Percentiles rank a stretch among this genome's conserved stretches.
Conservation (phyloP, 257 asterid genomes). For the Catharanthus roseus region DNA sequence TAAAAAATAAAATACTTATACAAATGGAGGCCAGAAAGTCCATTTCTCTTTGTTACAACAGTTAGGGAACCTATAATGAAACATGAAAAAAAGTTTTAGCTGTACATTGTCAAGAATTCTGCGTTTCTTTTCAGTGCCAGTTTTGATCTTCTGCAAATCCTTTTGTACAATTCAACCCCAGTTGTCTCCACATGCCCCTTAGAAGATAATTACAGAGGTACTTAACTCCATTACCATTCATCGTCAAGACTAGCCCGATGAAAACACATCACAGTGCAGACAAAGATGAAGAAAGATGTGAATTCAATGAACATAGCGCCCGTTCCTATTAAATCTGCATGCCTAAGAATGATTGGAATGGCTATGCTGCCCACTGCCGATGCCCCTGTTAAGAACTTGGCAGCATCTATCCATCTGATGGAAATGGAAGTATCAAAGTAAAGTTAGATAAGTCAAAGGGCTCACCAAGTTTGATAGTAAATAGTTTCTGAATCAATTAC, state of each 20-base stretch:
- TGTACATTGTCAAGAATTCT: conserved; percentile 5
- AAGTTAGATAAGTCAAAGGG: not conserved
- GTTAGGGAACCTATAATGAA: not conserved
- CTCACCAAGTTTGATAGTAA: not conserved
- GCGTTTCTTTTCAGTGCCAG: not conserved
- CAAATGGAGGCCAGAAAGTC: no score
- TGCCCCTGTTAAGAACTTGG: conserved; percentile 93
- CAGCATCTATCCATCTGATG: conserved; percentile 85
- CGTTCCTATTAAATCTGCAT: conserved; percentile 70
- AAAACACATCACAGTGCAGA: conserved; percentile 86
- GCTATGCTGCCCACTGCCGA: conserved; percentile 96
- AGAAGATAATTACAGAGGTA: not conserved
- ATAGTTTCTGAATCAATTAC: not conserved
- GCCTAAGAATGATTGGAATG: conserved; percentile 85
- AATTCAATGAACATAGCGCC: conserved; percentile 96
- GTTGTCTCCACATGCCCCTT: not conserved
- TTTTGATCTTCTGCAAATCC: not conserved
- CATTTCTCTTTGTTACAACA: not conserved
- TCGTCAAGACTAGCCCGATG: conserved; percentile 93
- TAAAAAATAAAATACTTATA: no score
- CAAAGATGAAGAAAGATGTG: conserved; percentile 82
- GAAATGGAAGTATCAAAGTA: not conserved
- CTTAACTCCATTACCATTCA: conserved; percentile 53
- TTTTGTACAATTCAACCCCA: not conserved
- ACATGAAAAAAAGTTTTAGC: conserved; percentile 6